Evolutionary conservation across 2,329 filamentous ascomycete genomes (phyloP).

Genomic region (Xylaria sp.): DNA sequence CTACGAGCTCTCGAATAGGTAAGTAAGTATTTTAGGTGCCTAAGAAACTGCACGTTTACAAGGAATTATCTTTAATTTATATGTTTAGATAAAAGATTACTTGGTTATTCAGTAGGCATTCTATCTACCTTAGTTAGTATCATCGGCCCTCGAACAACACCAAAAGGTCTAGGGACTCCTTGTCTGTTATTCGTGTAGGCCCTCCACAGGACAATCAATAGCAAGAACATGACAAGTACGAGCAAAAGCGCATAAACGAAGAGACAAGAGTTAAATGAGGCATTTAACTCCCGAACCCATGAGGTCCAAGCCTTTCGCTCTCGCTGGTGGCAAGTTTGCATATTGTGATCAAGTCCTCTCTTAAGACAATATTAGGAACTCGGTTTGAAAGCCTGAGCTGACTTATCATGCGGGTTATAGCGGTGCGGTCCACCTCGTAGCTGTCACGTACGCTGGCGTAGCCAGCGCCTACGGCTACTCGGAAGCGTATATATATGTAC

Average conservation of each 20-base stretch:
- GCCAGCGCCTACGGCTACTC: too few species aligned
- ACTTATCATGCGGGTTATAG: neutral
- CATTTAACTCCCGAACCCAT: slow-evolving; percentile 31
- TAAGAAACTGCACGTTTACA: neutral
- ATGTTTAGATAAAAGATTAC: neutral
- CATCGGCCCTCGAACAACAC: neutral
- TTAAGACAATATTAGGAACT: slow-evolving; percentile 41
- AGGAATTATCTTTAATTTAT: neutral
- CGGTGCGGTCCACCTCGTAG: neutral
- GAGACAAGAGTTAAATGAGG: slow-evolving; percentile 36
- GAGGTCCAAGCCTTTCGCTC: neutral
- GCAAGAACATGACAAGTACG: slow-evolving; percentile 31
- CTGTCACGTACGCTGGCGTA: too few species aligned
- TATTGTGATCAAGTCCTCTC: slow-evolving; percentile 36
- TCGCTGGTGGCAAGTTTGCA: slow-evolving; percentile 5
- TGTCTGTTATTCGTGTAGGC: slow-evolving; percentile 30
- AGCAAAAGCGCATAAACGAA: slow-evolving; percentile 41
- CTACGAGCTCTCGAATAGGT: neutral
- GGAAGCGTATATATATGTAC: too few species aligned
- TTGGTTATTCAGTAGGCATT: neutral
- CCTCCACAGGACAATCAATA: slow-evolving; percentile 37
- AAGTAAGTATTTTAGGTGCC: neutral
- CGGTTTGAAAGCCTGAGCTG: neutral
- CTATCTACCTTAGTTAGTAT: neutral
- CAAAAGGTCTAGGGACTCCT: neutral